Base-by-base conservation (phyloP, 495 filamentous ascomycete species). In the Apodospora peruviana region DNA sequence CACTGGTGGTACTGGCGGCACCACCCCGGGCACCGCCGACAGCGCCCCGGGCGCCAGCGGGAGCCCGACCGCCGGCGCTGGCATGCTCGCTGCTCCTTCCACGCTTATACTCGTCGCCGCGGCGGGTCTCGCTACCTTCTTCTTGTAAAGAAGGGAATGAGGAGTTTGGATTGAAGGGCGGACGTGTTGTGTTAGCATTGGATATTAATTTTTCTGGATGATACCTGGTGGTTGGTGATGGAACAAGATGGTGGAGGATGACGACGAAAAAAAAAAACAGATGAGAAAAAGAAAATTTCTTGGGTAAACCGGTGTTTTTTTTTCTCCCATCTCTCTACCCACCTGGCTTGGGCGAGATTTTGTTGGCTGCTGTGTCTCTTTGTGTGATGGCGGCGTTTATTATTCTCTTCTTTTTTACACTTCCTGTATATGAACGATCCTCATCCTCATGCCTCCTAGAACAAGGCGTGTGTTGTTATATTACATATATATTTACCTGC, bases 71-170 rank as follows among this genome's bases (percentile, higher is more conserved):
- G 40, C 47, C 25, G 58, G 52, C 38, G 58, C 55, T 22, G 56
- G 53, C 20, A 27, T 51, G 29, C 49, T 63, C 38, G 20, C 56
- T 20, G 54, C 51, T 4, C 50, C 62, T 21, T 40, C 40, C 40
- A 45, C 51, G 19, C 12, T 48, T 27, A 47, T 47, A 40, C 61
- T 67, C 35, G 10, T 57, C 9, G 62, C 55, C 3, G 62, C 55
- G 17, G 52, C 55, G 12, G 67, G 58, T 42, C 69, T 57, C 43
- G 66, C 59, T 37, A 57, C 66, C 11, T 34, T 71, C 32, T 47
- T 74, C 45, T 57, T 74, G 40, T 74, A 59, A 65, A 39, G 32
- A n/a, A 32, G 34, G 21, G 19, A 24, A 7, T 11, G 43, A 36
- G 8, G 47, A 25, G 24, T 25, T 40, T 23, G 52, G 43, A 25